phyloP scores from a whole-genome alignment of 2,329 filamentous ascomycete genomes.

The Xylariales sp. region DNA sequence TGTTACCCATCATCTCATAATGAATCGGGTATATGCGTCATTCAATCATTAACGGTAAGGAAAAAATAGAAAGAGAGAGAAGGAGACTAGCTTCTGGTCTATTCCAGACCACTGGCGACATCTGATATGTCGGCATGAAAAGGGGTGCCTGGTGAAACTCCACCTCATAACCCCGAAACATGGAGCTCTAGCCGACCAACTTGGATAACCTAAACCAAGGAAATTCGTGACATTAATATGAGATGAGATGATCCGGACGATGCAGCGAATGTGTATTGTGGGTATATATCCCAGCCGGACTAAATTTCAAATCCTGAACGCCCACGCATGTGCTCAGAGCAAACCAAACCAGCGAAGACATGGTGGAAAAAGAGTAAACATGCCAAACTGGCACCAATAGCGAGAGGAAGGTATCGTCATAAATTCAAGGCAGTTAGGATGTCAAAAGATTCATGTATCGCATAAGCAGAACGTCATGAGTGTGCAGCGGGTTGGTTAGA shows the following conservation, averaged over 20 bases:
- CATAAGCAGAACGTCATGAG: too few relatives aligned
- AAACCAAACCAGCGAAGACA: not conserved
- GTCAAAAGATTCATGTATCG: too few relatives aligned
- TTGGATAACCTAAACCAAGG: not conserved
- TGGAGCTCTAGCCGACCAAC: too few relatives aligned
- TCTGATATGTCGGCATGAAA: not conserved
- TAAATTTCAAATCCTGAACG: constrained; percentile 18
- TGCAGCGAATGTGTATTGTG: constrained; percentile 24
- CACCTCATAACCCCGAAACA: too few relatives aligned
- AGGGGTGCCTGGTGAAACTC: too few relatives aligned
- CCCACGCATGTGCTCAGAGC: constrained; percentile 15
- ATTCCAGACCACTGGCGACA: not conserved
- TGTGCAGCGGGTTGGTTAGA: too few relatives aligned
- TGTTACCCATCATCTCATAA: not conserved
- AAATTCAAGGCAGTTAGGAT: too few relatives aligned
- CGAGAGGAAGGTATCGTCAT: constrained; percentile 6
- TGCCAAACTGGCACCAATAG: constrained; percentile 17
- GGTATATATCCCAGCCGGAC: constrained; percentile 13
- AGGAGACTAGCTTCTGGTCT: too few relatives aligned
- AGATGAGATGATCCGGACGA: constrained; percentile 12
- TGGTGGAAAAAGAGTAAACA: not conserved
- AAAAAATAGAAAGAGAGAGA: too few relatives aligned
- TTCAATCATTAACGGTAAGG: not conserved
- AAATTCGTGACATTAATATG: constrained; percentile 7
- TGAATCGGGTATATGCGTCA: not conserved